phyloP scores from a whole-genome alignment of 2,329 filamentous ascomycete genomes.

The Nannizzia gypsea region DNA sequence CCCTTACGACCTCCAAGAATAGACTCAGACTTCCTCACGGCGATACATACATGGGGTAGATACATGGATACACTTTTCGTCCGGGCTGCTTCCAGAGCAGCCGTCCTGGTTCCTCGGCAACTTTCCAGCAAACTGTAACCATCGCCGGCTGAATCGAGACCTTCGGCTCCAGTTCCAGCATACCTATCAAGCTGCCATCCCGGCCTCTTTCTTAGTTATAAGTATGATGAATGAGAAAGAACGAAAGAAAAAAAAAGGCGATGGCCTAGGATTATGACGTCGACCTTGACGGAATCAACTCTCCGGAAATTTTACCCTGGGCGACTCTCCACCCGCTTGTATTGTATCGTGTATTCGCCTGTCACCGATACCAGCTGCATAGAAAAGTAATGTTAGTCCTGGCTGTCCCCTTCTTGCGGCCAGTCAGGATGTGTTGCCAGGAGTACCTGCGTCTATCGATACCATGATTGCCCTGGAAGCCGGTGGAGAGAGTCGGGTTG shows the following conservation, averaged over 20 bases:
- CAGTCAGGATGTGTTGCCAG: too few relatives aligned
- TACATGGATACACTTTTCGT: not conserved
- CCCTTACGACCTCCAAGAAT: not conserved
- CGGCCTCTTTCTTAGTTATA: not conserved
- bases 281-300: not conserved
- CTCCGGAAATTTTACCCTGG: constrained; percentile 1
- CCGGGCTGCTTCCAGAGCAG: not conserved
- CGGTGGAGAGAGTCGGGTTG: too few relatives aligned
- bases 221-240: too few relatives aligned
- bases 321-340: not conserved
- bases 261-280: not conserved
- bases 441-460: too few relatives aligned
- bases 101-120: not conserved
- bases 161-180: not conserved
- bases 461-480: too few relatives aligned
- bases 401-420: too few relatives aligned
- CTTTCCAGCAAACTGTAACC: not conserved
- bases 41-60: not conserved
- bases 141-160: not conserved
- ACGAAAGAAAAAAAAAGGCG: too few relatives aligned
- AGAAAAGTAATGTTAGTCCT: not conserved
- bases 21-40: not conserved
- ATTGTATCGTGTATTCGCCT: not conserved
- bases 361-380: not conserved
- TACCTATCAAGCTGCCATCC: not conserved